Percentiles rank a stretch among this genome's conserved stretches.
Conservation (phyloP, 2,329 filamentous ascomycete genomes). For the Aspergillus cejpii region DNA sequence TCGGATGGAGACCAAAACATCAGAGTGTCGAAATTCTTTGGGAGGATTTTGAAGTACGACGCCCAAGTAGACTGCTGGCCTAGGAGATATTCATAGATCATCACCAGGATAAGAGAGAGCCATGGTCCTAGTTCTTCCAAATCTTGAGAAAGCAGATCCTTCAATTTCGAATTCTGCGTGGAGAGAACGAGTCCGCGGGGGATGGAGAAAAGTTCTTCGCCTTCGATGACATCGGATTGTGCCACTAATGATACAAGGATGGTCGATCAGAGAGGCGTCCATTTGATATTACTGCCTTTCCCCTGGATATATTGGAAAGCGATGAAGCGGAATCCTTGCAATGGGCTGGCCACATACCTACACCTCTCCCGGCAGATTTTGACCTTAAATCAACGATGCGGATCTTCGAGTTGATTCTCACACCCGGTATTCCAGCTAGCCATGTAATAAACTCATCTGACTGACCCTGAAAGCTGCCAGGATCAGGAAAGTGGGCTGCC, state of each 20-base stretch:
- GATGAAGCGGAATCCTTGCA: conserved; percentile 18
- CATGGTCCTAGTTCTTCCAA: conserved; percentile 47
- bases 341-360: conserved; percentile 47
- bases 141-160: conserved; percentile 50
- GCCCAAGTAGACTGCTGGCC: conserved; percentile 62
- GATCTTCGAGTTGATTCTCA: conserved; percentile 53
- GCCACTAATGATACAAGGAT: conserved; percentile 52
- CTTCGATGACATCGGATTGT: conserved; percentile 59
- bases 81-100: conserved; percentile 67
- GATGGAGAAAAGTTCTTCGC: conserved; percentile 74
- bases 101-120: conserved; percentile 63
- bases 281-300: neutral
- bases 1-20: conserved; percentile 81
- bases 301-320: conserved; percentile 10
- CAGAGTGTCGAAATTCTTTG: conserved; percentile 66
- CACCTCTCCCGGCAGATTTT: conserved; percentile 53
- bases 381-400: conserved; percentile 52
- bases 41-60: conserved; percentile 70
- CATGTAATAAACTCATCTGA: conserved; percentile 52
- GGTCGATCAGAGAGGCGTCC: conserved; percentile 18
- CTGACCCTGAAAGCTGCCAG: conserved; percentile 39
- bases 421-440: conserved; percentile 47
- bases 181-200: conserved; percentile 66
- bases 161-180: conserved; percentile 63
- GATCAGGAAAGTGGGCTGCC: conserved; percentile 29